Evolutionary conservation across 371 early-diverging fungal genomes (phyloP).

Genomic region (Zopfochytrium polystomum): DNA sequence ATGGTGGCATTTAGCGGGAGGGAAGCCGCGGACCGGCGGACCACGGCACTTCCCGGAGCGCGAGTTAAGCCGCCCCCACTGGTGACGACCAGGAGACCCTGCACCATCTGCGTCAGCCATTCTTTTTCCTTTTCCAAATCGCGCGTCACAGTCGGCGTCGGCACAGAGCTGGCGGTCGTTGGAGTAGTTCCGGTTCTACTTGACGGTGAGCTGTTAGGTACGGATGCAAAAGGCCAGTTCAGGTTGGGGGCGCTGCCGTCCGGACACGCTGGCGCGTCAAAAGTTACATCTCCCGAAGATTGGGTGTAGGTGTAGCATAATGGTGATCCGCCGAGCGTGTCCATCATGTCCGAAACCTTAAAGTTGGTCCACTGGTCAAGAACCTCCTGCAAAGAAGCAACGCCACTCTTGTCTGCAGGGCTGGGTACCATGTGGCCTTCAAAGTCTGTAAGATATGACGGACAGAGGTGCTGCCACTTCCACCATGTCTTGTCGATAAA

Average conservation of each 20-base stretch:
- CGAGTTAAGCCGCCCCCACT: no score
- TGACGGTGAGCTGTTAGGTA: no score
- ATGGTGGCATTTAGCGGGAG: no score
- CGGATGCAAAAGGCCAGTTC: no score
- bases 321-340: conserved; percentile 16
- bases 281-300: conserved; percentile 19
- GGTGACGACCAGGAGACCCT: no score
- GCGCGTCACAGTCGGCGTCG: no score
- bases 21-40: no score
- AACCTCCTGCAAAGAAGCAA: neutral
- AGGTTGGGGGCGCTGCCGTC: neutral
- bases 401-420: neutral
- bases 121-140: no score
- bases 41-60: no score
- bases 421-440: conserved; percentile 9
- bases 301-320: conserved; percentile 25
- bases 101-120: no score
- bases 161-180: no score
- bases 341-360: conserved; percentile 17
- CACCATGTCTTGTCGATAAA: conserved; percentile 29
- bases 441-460: conserved; percentile 8
- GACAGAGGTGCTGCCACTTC: conserved; percentile 25
- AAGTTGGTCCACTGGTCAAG: conserved; percentile 16
- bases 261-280: neutral
- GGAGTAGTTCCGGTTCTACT: no score